phyloP scores from a whole-genome alignment of 148 eudicot genomes.

The Chenopodium quinoa region DNA sequence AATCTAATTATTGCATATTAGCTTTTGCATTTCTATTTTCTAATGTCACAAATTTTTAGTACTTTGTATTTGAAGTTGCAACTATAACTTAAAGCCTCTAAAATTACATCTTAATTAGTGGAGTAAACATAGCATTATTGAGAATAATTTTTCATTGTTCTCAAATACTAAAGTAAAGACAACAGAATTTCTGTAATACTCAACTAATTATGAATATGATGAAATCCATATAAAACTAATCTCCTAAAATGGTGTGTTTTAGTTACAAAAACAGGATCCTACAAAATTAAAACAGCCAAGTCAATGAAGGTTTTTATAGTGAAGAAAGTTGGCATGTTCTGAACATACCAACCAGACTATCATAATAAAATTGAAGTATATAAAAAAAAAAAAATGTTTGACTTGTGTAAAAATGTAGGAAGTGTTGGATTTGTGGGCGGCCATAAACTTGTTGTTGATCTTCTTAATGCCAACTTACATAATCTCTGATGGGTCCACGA shows the following conservation, averaged over 20 bases:
- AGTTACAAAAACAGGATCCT: not conserved
- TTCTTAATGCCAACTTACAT: not conserved
- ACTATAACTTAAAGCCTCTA: not conserved
- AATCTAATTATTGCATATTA: too few species aligned
- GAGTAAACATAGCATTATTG: too few species aligned
- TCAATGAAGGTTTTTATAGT: not conserved
- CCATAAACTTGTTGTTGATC: slow-evolving; percentile 17
- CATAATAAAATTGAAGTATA: not conserved
- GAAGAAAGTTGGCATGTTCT: not conserved
- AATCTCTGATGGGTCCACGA: not conserved
- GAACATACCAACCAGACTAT: not conserved
- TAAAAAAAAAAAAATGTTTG: not conserved
- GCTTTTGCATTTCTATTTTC: not conserved
- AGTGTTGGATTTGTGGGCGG: slow-evolving; percentile 22
- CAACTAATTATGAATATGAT: too few species aligned
- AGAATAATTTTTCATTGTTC: too few species aligned
- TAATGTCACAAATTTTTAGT: not conserved
- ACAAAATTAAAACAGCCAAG: not conserved
- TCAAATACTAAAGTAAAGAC: too few species aligned
- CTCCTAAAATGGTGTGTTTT: not conserved
- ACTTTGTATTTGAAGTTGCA: too few species aligned
- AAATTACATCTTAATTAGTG: not conserved
- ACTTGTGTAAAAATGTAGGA: slow-evolving; percentile 5
- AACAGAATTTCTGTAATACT: too few species aligned
- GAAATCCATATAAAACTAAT: not conserved